Percentiles rank a stretch among this genome's conserved stretches.
Evolutionary conservation across 139 green algal species (phyloP).

Genomic region (Diplosphaera chodatii): DNA sequence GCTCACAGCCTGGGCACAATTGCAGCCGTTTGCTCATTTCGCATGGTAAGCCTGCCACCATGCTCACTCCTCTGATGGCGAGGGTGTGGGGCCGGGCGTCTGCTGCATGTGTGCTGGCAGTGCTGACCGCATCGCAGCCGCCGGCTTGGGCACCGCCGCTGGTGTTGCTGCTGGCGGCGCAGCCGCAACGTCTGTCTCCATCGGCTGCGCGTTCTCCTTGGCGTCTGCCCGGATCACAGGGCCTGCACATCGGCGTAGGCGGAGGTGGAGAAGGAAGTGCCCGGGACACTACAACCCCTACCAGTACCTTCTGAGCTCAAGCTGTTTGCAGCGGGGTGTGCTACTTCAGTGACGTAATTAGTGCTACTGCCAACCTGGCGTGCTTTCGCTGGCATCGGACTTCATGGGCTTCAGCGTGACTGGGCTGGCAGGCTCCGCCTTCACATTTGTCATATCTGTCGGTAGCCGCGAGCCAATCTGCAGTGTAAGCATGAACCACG

Average conservation of each 20-base stretch:
- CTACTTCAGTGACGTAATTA: no score
- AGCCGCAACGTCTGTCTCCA: neutral
- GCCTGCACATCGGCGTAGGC: neutral
- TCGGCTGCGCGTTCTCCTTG: neutral
- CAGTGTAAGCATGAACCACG: no score
- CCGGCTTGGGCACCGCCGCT: neutral
- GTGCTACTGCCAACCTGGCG: neutral
- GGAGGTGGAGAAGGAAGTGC: no score
- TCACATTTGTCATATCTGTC: neutral
- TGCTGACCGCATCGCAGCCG: neutral
- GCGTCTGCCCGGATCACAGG: neutral
- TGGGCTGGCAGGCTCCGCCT: neutral
- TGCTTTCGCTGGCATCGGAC: neutral
- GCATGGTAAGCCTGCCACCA: no score
- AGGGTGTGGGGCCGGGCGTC: conserved; percentile 13
- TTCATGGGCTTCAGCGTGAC: neutral
- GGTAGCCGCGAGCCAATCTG: neutral
- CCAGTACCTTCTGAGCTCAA: no score
- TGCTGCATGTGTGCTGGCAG: neutral
- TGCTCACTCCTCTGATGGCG: conserved; percentile 34
- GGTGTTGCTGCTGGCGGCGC: neutral
- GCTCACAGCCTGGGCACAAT: no score
- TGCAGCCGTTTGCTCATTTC: no score
- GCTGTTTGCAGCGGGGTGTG: no score
- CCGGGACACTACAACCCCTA: no score